Evolutionary conservation across 495 filamentous ascomycete genomes (phyloP), one percentile per base, ranked within the genome.

Genomic region (Neurospora sp.): DNA sequence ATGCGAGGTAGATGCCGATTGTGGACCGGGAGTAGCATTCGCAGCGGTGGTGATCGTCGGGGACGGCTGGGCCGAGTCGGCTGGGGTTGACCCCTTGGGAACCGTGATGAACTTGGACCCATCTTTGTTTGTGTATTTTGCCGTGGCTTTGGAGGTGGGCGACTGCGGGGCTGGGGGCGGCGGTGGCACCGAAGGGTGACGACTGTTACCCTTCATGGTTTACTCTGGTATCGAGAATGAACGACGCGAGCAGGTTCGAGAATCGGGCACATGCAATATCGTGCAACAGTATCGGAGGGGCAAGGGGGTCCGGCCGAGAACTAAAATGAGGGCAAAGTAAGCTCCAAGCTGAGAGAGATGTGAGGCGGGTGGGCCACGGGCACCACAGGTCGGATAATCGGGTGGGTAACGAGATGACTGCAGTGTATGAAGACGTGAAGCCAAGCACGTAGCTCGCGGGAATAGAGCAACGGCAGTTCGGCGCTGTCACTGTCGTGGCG

Each of bases 31-130:
- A 22, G 73, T 80, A 35, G 79, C 75, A 69, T 73, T 75, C 37
- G 83, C 74, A 9, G 80, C 76, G 22, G 81, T 74, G 8, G 81
- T 77, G 31, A 77, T 76, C 8, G 81, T 85, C 70, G 80, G 85
- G 69, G 86, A 87, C 65, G 81, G 82, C 76, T 84, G 85, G 73
- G 82, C 82, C 3, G 87, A 83, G 40, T 88, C 87, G 71, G 82
- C 82, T 40, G 83, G 81, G 40, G 83, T 83, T 53, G 76, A 84
- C 69, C 81, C 81, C 79, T 90, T 89, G n/a, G 89, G 89, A 70
- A 90, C 86, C 41, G 87, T 89, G 75, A 90, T 90, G 78, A 87
- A 88, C 81, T 90, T 90, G 40, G 89, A 89, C 48, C 89, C 89
- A 82, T 90, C 89, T 77, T 90, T 90, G 78, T 90, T 90, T 40